Evolutionary conservation across 2,329 filamentous ascomycete genomes (phyloP).

Genomic region (Alternaria arborescens): DNA sequence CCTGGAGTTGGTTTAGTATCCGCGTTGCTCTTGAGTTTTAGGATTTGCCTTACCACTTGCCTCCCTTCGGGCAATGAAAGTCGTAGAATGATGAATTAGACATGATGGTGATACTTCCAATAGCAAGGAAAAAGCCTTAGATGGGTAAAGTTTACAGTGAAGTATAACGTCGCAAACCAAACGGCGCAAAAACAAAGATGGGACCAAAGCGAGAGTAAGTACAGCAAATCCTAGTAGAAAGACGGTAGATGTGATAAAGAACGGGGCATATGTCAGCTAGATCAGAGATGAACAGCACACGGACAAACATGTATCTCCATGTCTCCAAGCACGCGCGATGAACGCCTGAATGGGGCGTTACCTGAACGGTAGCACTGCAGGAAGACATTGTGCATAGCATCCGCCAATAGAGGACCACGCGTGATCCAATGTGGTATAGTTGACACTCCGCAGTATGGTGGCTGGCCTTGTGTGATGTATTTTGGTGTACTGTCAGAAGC

Average conservation of each 20-base stretch:
- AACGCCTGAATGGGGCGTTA: constrained; percentile 21
- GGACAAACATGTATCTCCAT: constrained; percentile 11
- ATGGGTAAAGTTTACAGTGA: background rate
- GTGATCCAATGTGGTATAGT: constrained; percentile 17
- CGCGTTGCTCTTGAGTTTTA: background rate
- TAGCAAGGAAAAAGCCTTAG: background rate
- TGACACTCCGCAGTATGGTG: constrained; percentile 10
- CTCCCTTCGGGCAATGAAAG: constrained; percentile 33
- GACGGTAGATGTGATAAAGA: constrained; percentile 12
- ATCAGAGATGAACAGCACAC: constrained; percentile 18
- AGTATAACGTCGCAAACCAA: background rate
- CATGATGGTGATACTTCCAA: constrained; percentile 1
- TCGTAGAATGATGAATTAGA: constrained; percentile 21
- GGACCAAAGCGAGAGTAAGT: constrained; percentile 15
- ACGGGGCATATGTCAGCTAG: constrained; percentile 14
- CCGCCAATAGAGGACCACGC: constrained; percentile 10
- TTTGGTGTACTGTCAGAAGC: constrained; percentile 30
- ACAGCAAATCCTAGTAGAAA: constrained; percentile 10
- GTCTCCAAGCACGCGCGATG: constrained; percentile 9
- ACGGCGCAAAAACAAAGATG: constrained; percentile 5
- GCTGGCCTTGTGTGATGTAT: constrained; percentile 23
- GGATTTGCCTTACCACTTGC: constrained; percentile 28
- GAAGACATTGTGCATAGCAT: constrained; percentile 12
- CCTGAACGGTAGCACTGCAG: constrained; percentile 12
- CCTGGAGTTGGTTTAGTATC: constrained; percentile 27